These are phyloP conservation scores for Boletus rubropictus DNA, from an alignment of 768 basidiomycete species.

Conservation along the genomic window DNA sequence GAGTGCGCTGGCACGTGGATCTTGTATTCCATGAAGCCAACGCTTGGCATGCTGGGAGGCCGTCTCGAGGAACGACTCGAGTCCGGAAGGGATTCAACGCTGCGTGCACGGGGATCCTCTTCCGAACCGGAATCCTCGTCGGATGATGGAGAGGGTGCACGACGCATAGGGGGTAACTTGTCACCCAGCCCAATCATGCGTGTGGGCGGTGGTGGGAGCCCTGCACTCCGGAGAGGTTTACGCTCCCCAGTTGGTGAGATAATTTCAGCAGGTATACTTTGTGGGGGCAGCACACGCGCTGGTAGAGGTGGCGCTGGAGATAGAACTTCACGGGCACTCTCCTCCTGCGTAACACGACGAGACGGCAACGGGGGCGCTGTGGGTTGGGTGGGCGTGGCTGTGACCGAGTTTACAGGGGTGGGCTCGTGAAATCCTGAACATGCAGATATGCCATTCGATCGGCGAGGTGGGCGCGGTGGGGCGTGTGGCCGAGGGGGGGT, in stretches of 20 bases:
- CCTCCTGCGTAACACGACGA: conserved; percentile 16
- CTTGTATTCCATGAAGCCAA: conserved; percentile 38
- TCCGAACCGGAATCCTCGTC: conserved; percentile 58
- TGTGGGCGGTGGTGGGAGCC: conserved; percentile 67
- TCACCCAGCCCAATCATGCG: conserved; percentile 66
- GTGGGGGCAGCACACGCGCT: conserved; percentile 26
- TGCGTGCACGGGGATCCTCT: conserved; percentile 45
- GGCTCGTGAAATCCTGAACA: neutral
- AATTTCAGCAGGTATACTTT: conserved; percentile 13
- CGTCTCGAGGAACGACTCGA: conserved; percentile 61
- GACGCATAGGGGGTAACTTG: conserved; percentile 60
- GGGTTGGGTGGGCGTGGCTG: conserved; percentile 13
- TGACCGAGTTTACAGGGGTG: neutral
- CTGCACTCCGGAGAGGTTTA: conserved; percentile 26
- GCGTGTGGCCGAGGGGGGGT: conserved; percentile 21
- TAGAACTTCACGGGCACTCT: neutral
- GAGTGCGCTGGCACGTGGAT: conserved; percentile 52
- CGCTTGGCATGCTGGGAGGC: conserved; percentile 32
- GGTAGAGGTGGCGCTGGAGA: conserved; percentile 31
- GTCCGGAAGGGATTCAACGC: conserved; percentile 58
- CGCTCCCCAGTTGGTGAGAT: conserved; percentile 22
- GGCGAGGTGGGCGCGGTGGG: conserved; percentile 22
- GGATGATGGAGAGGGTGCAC: conserved; percentile 37
- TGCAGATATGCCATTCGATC: conserved; percentile 2
- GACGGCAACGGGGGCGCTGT: conserved; percentile 40